Evolutionary conservation across 345 rosid genomes (phyloP), one percentile per base, ranked within the genome.

Genomic region (Populus simonii): DNA sequence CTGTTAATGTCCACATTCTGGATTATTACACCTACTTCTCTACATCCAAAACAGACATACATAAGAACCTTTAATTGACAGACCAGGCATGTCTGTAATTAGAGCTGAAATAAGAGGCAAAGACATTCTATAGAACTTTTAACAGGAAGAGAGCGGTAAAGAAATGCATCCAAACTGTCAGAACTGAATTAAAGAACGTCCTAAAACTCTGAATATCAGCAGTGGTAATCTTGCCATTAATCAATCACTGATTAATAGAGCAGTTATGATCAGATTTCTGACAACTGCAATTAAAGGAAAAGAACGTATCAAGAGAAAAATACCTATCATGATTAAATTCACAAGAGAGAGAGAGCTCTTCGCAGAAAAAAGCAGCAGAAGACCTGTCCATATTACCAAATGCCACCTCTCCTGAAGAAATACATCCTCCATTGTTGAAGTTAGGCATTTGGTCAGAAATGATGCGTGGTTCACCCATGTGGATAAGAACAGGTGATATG

Each of bases 311-410:
- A 66, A 70, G n/a, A 82, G 71, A 74, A 77, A 51, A 18, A 35
- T 90, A 96, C 99, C 98, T 91, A 71, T 90, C 85, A 89, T 91
- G 97, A 74, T 92, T 94, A 79, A 93, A 96, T 87, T 96, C 95
- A 69, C 93, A 89, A 49, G 92, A 88, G 65, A 96, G 88, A 77
- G 90, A 88, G 80, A 96, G 70, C 69, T 92, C 95, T 80, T 96
- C 97, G 77, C 98, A 93, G 88, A 66, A 79, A 75, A 92, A 89
- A 79, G 91, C 83, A 82, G 94, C 90, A 82, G 90, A 83, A 66
- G 93, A 84, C 81, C 83, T 90, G 79, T 92, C 97, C 68, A 78
- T 72, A 69, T 80, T 31, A 78, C 82, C 81, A 78, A 81, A 83
- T 47, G 91, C 73, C 22, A 84, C 49, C 82, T 90, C 94, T 71